Percentiles rank a stretch among this genome's conserved stretches.
Evolutionary conservation across 768 basidiomycete genomes (phyloP).

Genomic region (Naematelia encephala): DNA sequence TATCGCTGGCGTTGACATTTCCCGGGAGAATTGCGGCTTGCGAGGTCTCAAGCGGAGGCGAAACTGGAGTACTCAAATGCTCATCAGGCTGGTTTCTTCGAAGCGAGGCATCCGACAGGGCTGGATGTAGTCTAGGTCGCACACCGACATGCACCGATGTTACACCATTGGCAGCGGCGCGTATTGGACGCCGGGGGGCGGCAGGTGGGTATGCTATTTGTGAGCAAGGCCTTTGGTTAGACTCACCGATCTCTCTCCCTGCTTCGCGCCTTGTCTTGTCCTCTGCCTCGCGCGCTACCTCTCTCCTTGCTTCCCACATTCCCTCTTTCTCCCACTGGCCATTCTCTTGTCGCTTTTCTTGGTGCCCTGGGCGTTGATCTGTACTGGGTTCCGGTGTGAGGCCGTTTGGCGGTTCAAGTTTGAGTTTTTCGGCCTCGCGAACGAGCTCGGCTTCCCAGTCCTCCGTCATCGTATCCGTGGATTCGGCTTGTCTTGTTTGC

Average conservation of each 20-base stretch:
- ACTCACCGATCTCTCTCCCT: slow-evolving; percentile 33
- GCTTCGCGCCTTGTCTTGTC: slow-evolving; percentile 27
- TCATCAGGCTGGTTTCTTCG: slow-evolving; percentile 36
- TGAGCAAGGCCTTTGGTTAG: slow-evolving; percentile 1
- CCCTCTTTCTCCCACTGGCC: slow-evolving; percentile 35
- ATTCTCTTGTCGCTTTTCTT: slow-evolving; percentile 17
- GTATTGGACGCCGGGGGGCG: slow-evolving; percentile 28
- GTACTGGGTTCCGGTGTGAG: neutral
- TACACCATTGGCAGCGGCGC: slow-evolving; percentile 81
- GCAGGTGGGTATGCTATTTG: slow-evolving; percentile 34
- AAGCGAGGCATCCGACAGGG: slow-evolving; percentile 24
- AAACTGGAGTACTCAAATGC: slow-evolving; percentile 22
- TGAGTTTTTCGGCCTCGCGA: slow-evolving; percentile 4
- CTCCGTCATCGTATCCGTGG: slow-evolving; percentile 28
- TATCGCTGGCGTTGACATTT: slow-evolving; percentile 14
- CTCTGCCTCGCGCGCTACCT: slow-evolving; percentile 29
- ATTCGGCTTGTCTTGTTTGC: too few relatives aligned
- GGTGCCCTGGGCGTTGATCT: slow-evolving; percentile 4
- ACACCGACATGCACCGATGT: slow-evolving; percentile 84
- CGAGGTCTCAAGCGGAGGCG: slow-evolving; percentile 14
- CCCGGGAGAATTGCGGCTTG: neutral
- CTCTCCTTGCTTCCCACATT: slow-evolving; percentile 21
- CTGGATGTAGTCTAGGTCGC: slow-evolving; percentile 39
- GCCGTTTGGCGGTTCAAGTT: slow-evolving; percentile 2
- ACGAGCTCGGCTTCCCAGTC: slow-evolving; percentile 35